Evolutionary conservation across 2,329 filamentous ascomycete genomes (phyloP).

Genomic region (Dactylellina leptospora): DNA sequence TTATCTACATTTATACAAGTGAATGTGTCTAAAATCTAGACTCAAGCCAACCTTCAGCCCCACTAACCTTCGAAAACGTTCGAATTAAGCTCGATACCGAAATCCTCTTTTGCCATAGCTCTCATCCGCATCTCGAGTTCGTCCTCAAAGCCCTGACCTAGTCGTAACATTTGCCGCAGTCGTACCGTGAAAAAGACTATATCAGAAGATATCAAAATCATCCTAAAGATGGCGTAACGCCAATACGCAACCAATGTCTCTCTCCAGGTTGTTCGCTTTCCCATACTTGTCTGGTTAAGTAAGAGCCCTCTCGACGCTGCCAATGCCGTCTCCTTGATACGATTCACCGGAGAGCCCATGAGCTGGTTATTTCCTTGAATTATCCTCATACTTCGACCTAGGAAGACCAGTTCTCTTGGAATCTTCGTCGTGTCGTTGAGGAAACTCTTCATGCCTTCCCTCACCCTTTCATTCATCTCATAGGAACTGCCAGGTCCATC

Average conservation of each 20-base stretch:
- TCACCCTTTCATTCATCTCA: constrained; percentile 79
- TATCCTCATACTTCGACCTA: constrained; percentile 89
- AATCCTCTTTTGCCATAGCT: constrained; percentile 53
- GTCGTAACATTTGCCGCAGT: constrained; percentile 76
- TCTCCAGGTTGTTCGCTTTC: constrained; percentile 71
- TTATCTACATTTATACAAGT: neutral
- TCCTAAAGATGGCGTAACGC: constrained; percentile 81
- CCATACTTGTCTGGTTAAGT: neutral
- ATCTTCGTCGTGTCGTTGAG: constrained; percentile 86
- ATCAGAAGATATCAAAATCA: constrained; percentile 79
- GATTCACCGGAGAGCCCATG: constrained; percentile 85
- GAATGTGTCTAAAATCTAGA: neutral
- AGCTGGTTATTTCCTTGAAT: constrained; percentile 94
- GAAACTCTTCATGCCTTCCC: constrained; percentile 78
- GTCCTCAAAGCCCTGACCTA: constrained; percentile 89
- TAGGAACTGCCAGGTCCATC: constrained; percentile 69
- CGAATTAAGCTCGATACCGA: constrained; percentile 50
- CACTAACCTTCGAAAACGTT: constrained; percentile 45
- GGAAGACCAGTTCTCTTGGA: constrained; percentile 90
- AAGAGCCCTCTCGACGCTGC: constrained; percentile 74
- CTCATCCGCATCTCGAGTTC: constrained; percentile 89
- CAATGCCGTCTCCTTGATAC: constrained; percentile 73
- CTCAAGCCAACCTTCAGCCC: neutral
- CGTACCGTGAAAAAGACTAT: constrained; percentile 83
- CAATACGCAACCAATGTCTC: constrained; percentile 75